Base-by-base conservation (phyloP, 192 early-diverging fungal genomes). In the Cetraspora pellucida region DNA sequence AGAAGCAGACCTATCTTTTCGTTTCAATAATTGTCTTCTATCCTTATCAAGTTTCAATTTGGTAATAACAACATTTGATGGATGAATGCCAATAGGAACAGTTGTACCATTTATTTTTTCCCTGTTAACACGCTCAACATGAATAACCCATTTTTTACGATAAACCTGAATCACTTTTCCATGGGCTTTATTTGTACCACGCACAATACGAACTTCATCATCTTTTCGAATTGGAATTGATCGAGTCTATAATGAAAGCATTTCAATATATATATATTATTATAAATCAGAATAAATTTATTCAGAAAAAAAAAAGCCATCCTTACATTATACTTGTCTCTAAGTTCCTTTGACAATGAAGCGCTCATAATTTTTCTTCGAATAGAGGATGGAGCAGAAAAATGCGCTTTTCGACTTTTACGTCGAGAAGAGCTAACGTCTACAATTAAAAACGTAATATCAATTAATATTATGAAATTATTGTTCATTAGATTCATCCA, bases 81-180 rank as follows among this genome's bases (percentile, higher is more conserved):
- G 97, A 90, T 97, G 94, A 86, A 99, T 90, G 78, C 94, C 94
- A 85, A 98, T 89, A 74, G 90, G 91, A 60, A 95, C 94, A 77
- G 93, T 89, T 77, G 90, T 91, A 83, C 96, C 96, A 90, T 98
- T 99, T 83, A 91, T 91, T 94, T 99, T 99, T 87, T 99, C 96
- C 84, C 91, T 93, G 83, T 85, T 91, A 78, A 99, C 85, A 80
- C 97, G 95, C 86, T 99, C 97, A 67, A 99, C 92, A 90, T 98
- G 93, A 87, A 99, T 99, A 74, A 97, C 92, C 92, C 92, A 99
- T 92, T 97, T 98, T 88, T 96, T 94, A 85, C 98, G 95, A 95
- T 98, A 98, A 81, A 97, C 96, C 75, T 92, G 88, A 77, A 88
- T 84, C 75, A 99, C 95, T 93, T 97, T 97, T 81, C 98, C 98